Conservation (phyloP, 805 yeast species). For the Yamadazyma nakazawae region DNA sequence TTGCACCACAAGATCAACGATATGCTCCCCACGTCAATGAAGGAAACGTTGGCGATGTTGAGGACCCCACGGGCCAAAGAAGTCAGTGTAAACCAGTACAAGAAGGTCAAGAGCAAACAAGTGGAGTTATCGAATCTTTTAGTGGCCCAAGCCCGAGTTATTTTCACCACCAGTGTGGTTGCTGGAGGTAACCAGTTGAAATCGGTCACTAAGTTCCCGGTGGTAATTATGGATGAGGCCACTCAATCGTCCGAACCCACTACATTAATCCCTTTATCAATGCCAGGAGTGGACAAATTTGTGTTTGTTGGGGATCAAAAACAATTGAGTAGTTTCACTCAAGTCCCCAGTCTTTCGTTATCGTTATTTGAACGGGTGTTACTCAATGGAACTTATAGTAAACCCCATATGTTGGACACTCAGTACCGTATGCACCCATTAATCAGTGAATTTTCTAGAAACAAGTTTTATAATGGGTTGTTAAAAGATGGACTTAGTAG, state of each 20-base stretch:
- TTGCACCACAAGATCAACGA: conserved; percentile 58
- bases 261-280: conserved; percentile 65
- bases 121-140: conserved; percentile 46
- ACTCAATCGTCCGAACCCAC: conserved; percentile 75
- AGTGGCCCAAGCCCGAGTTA: conserved; percentile 63
- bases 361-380: conserved; percentile 68
- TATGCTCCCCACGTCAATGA: conserved; percentile 44
- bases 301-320: conserved; percentile 76
- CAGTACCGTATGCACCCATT: conserved; percentile 69
- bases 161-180: conserved; percentile 69
- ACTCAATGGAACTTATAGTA: conserved; percentile 54
- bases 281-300: conserved; percentile 63
- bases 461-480: conserved; percentile 46
- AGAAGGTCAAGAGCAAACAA: conserved; percentile 45
- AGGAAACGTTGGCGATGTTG: conserved; percentile 43
- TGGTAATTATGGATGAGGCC: conserved; percentile 75
- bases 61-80: conserved; percentile 33
- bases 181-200: conserved; percentile 67
- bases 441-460: conserved; percentile 57
- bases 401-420: conserved; percentile 66
- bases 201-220: conserved; percentile 52
- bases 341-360: conserved; percentile 61
- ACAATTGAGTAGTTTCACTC: conserved; percentile 69
- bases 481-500: conserved; percentile 59
- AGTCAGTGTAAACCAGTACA: conserved; percentile 46